A percentile compares a stretch with the other conserved stretches of the same genome.
phyloP scores from a whole-genome alignment of 345 rosid genomes.

The Anastatica hierochuntica region DNA sequence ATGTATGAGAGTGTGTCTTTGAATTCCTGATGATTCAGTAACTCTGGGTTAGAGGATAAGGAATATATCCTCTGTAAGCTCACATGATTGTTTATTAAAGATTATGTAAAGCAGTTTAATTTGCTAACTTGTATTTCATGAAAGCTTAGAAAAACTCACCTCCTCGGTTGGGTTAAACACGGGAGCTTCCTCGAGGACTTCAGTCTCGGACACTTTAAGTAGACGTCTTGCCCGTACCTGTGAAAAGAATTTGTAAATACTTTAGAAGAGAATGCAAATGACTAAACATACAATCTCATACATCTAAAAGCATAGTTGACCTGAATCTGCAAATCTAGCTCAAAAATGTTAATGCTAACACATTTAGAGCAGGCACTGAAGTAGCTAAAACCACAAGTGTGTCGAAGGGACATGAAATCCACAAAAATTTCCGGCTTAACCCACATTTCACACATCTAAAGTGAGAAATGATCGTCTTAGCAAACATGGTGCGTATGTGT shows the following conservation, averaged over 20 bases:
- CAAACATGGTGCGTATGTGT: neutral
- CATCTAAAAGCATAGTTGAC: neutral
- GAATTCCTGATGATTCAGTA: conserved; percentile 48
- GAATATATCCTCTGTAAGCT: neutral
- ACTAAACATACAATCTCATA: neutral
- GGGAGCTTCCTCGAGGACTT: conserved; percentile 49
- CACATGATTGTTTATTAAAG: conserved; percentile 10
- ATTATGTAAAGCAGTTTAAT: conserved; percentile 11
- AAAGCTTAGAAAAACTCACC: conserved; percentile 33
- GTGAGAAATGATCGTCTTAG: neutral
- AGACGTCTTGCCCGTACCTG: conserved; percentile 30
- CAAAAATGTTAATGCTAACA: neutral
- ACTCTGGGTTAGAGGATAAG: conserved; percentile 9
- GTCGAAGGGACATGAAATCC: neutral
- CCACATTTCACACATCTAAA: neutral
- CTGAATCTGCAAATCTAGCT: neutral
- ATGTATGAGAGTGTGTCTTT: conserved; percentile 47
- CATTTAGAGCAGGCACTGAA: neutral
- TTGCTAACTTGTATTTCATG: neutral
- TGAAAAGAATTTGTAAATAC: conserved; percentile 20
- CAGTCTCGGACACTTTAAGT: conserved; percentile 26
- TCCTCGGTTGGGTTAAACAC: conserved; percentile 53
- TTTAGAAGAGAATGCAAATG: neutral
- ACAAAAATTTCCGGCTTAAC: neutral
- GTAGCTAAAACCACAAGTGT: neutral